Evolutionary conservation across 1,284 basidiomycete genomes (phyloP).

Genomic region (Ceratobasidium sp.): DNA sequence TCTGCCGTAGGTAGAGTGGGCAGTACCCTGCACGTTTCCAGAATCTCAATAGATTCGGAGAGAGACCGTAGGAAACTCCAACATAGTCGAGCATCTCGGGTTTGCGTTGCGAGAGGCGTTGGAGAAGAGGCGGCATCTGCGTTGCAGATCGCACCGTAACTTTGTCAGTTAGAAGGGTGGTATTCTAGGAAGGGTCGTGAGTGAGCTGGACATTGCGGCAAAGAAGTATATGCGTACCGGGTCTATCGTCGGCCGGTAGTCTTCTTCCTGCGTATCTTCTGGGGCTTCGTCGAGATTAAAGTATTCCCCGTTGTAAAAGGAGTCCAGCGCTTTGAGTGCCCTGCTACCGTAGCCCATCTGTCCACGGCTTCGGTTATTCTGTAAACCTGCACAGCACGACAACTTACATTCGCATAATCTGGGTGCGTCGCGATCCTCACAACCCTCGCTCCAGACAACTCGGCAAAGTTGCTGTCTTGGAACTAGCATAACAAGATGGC

Average conservation of each 20-base stretch:
- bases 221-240: constrained; percentile 60
- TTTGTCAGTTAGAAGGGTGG: constrained; percentile 74
- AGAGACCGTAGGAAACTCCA: constrained; percentile 96
- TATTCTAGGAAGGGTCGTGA: constrained; percentile 50
- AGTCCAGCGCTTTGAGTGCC: constrained; percentile 86
- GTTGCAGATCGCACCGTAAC: constrained; percentile 78
- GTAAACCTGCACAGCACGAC: not conserved
- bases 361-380: not conserved
- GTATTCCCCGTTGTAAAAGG: constrained; percentile 93
- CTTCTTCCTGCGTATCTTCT: constrained; percentile 58
- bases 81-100: constrained; percentile 95
- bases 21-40: constrained; percentile 95
- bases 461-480: constrained; percentile 95
- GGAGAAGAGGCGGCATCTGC: constrained; percentile 93
- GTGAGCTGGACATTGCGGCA: constrained; percentile 1
- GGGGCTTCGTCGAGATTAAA: constrained; percentile 84
- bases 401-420: constrained; percentile 85
- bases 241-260: constrained; percentile 63
- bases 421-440: constrained; percentile 98
- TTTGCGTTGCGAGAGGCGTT: constrained; percentile 88
- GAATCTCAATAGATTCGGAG: constrained; percentile 89
- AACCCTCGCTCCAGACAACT: constrained; percentile 89
- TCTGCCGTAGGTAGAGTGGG: constrained; percentile 94
- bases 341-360: constrained; percentile 99
- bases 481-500: constrained; percentile 62